These are phyloP conservation scores for Pyricularia grisea DNA, from an alignment of 2,329 filamentous ascomycete species.

Conservation along the genomic window DNA sequence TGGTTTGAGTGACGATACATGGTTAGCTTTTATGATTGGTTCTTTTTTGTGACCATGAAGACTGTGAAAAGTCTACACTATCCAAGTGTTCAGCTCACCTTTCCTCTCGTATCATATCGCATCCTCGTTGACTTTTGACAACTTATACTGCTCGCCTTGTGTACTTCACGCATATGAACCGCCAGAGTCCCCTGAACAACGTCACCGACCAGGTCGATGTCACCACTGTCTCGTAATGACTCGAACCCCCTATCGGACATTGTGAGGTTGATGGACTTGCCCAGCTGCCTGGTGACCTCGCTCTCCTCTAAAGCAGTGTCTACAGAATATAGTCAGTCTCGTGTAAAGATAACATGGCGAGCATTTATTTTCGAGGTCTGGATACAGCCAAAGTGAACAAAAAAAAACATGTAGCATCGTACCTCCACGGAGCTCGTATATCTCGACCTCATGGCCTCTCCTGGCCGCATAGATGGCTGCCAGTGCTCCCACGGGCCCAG, in stretches of 20 bases:
- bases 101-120: slow-evolving; percentile 79
- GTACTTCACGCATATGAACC: slow-evolving; percentile 96
- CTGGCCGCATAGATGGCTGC: slow-evolving; percentile 88
- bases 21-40: not conserved
- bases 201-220: slow-evolving; percentile 58
- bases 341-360: not conserved
- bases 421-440: slow-evolving; percentile 92
- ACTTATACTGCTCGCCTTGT: slow-evolving; percentile 56
- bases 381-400: not conserved
- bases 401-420: slow-evolving; percentile 8
- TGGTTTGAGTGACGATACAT: not conserved
- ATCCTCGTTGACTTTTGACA: slow-evolving; percentile 70
- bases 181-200: slow-evolving; percentile 75
- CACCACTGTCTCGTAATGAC: slow-evolving; percentile 64
- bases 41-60: not conserved
- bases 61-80: too few relatives aligned
- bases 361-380: not conserved
- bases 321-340: not conserved
- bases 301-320: not conserved
- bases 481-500: slow-evolving; percentile 85
- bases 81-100: slow-evolving; percentile 42
- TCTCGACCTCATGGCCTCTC: slow-evolving; percentile 79
- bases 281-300: slow-evolving; percentile 60
- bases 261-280: slow-evolving; percentile 95
- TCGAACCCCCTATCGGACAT: slow-evolving; percentile 91